phyloP scores from a whole-genome alignment of 371 early-diverging fungal species.

The Circinella minor region DNA sequence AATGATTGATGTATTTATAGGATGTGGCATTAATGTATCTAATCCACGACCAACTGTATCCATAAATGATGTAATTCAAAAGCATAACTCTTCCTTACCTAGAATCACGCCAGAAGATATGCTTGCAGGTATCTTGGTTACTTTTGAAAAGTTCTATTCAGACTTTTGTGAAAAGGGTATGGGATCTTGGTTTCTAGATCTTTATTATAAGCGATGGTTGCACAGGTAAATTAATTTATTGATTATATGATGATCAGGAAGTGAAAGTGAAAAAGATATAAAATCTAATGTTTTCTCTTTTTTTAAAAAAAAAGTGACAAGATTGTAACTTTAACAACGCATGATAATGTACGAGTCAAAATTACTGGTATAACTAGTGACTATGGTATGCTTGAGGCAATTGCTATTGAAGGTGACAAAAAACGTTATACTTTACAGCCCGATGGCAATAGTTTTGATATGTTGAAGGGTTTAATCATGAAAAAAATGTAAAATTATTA shows the following conservation, averaged over 20 bases:
- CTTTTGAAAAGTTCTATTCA: conserved; percentile 75
- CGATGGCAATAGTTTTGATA: conserved; percentile 96
- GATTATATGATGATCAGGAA: no score
- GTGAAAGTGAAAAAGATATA: background rate
- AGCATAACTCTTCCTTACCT: conserved; percentile 42
- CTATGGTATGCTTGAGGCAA: conserved; percentile 79
- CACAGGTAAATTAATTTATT: conserved; percentile 61
- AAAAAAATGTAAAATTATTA: conserved; percentile 35
- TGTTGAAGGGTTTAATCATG: conserved; percentile 87
- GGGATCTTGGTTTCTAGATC: conserved; percentile 65
- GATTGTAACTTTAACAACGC: conserved; percentile 70
- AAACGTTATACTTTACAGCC: conserved; percentile 80
- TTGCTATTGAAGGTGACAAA: conserved; percentile 56
- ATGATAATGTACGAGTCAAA: conserved; percentile 59
- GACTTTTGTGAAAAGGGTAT: conserved; percentile 75
- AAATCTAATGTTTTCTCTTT: conserved; percentile 3
- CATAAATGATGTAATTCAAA: conserved; percentile 77
- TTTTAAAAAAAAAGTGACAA: conserved; percentile 48
- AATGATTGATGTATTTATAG: conserved; percentile 33
- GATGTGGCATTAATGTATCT: conserved; percentile 83
- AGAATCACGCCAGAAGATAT: conserved; percentile 72
- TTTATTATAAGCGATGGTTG: conserved; percentile 87
- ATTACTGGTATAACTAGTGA: conserved; percentile 81
- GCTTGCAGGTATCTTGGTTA: conserved; percentile 75
- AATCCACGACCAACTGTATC: conserved; percentile 86